Evolutionary conservation across 2,329 filamentous ascomycete species (phyloP), one percentile per base, ranked within the genome.

Genomic region (Coleophoma eucalyptorum): DNA sequence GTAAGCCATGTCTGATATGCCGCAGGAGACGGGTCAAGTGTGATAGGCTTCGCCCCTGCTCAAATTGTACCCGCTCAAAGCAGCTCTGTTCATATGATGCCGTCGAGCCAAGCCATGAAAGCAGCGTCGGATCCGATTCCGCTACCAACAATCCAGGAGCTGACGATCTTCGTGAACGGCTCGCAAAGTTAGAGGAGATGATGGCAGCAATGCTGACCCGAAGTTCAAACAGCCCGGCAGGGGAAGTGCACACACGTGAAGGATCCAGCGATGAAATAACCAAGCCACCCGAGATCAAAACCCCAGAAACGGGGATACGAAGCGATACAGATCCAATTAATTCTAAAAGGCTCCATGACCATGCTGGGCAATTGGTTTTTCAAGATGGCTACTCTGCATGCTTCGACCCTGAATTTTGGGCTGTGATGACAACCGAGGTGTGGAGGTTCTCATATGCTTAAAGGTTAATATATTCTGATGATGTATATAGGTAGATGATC

Each of bases 31-130:
- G 90, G 65, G 80, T 90, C 34, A 83, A 83, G 54, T 90, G 87
- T 66, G 83, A 89, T 67, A 86, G 85, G 69, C 80, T 77, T 60
- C 84, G 84, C 66, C 86, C 86, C 12, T 90, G 87, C 64, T 75
- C 79, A 59, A 86, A 86, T 67, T 89, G 86, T 62, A 70, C 82
- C 62, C 85, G 80, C 66, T 76, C 80, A 43, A 71, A 76, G 32
- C 78, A 79, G 41, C 79, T 86, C 53, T 90, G 83, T 60, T 75
- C 74, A 31, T 79, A 84, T n/a, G 68, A 79, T 57, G 69, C 80
- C 62, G 71, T 82, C 58, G 67, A 81, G 64, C 72, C 83, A 65
- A 71, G 80, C 15, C 5, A n/a, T 10, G 26, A 20, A 6, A 11
- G 10, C 34, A 20, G 41, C 15, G 10, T 15, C 10, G 21, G 8